These are phyloP conservation scores for Plectranthus barbatus DNA, from an alignment of 257 asterid genomes.

Conservation along the genomic window DNA sequence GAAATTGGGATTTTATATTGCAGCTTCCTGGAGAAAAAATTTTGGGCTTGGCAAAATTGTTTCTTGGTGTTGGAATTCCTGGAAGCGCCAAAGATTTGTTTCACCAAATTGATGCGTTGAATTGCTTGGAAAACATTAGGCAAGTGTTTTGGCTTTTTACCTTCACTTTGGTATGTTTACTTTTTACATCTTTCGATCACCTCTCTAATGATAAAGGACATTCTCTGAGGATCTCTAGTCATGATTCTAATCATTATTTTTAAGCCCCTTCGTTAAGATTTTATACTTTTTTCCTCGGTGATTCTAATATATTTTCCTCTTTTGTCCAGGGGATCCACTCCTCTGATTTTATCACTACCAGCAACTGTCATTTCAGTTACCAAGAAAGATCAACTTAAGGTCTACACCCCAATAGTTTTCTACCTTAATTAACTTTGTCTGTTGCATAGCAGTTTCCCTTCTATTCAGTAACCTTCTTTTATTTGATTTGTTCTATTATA, in stretches of 20 bases:
- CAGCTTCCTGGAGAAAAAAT: slow-evolving; percentile 92
- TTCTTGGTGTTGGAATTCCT: slow-evolving; percentile 84
- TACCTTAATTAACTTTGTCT: slow-evolving; percentile 9
- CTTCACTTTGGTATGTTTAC: too few species aligned
- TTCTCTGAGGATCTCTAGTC: not conserved
- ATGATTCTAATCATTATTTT: not conserved
- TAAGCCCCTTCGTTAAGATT: not conserved
- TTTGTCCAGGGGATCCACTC: slow-evolving; percentile 60
- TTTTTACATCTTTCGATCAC: too few species aligned
- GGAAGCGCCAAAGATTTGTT: slow-evolving; percentile 71
- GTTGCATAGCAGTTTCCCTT: not conserved
- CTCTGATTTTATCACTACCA: slow-evolving; percentile 81
- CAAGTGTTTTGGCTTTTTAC: slow-evolving; percentile 6
- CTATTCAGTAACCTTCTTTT: not conserved
- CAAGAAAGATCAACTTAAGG: slow-evolving; percentile 81
- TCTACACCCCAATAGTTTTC: slow-evolving; percentile 23
- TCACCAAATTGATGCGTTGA: slow-evolving; percentile 78
- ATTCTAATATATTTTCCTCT: slow-evolving; percentile 9
- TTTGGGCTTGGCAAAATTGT: slow-evolving; percentile 78
- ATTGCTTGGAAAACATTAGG: slow-evolving; percentile 70
- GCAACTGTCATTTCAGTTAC: slow-evolving; percentile 71
- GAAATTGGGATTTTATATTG: slow-evolving; percentile 18
- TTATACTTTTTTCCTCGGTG: not conserved
- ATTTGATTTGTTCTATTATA: not conserved
- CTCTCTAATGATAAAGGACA: not conserved